These are phyloP conservation scores for Peniophora sp. DNA, from an alignment of 1,284 basidiomycete species.

Conservation along the genomic window DNA sequence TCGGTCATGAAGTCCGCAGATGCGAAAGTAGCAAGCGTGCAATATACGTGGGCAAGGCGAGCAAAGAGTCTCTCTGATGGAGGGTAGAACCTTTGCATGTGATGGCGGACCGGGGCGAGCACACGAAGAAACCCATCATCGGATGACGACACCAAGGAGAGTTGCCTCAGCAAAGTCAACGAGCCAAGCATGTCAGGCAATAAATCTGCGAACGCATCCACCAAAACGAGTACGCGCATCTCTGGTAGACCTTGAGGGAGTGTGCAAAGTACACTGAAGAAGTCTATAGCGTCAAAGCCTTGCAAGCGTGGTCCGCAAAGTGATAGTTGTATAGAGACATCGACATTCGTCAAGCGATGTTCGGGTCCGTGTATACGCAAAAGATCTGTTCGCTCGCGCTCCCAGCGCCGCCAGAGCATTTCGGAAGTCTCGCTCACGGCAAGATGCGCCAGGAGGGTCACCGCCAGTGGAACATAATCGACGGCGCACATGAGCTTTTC, in stretches of 20 bases:
- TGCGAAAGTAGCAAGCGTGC: too few species aligned
- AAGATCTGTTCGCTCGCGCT: background rate
- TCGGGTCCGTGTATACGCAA: background rate
- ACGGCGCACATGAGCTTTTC: background rate
- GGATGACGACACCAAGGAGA: background rate
- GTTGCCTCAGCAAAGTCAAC: background rate
- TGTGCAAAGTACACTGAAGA: background rate
- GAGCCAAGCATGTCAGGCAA: background rate
- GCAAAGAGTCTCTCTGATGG: too few species aligned
- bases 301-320: background rate
- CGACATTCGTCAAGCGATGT: background rate
- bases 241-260: background rate
- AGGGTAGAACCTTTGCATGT: background rate
- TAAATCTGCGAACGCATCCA: background rate
- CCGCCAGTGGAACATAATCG: constrained; percentile 1
- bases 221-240: background rate
- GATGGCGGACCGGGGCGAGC: background rate
- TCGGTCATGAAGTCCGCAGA: too few species aligned
- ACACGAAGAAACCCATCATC: background rate
- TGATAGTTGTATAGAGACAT: background rate
- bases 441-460: background rate
- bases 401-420: background rate
- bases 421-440: background rate
- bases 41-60: too few species aligned
- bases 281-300: background rate